These are phyloP conservation scores for Fusarium veterinarium DNA, from an alignment of 2,329 filamentous ascomycete species.

Conservation along the genomic window DNA sequence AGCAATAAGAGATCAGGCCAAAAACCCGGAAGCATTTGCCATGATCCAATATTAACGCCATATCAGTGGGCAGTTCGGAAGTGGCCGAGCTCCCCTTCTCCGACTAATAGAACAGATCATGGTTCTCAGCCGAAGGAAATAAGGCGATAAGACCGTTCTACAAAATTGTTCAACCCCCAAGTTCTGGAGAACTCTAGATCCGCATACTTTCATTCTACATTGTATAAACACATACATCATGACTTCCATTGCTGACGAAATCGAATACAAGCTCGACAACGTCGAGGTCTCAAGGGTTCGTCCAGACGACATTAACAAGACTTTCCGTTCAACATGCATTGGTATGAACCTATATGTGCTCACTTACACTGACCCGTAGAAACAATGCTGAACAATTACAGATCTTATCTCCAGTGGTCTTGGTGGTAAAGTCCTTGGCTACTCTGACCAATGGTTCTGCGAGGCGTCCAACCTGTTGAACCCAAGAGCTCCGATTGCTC, in stretches of 20 bases:
- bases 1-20: background rate
- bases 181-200: background rate
- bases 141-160: slow-evolving; percentile 35
- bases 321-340: slow-evolving; percentile 70
- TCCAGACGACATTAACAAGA: slow-evolving; percentile 68
- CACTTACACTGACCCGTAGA: background rate
- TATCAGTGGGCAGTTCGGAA: slow-evolving; percentile 43
- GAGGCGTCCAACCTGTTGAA: slow-evolving; percentile 73
- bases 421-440: slow-evolving; percentile 72
- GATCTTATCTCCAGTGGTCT: slow-evolving; percentile 71
- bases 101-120: slow-evolving; percentile 23
- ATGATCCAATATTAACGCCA: slow-evolving; percentile 16
- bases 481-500: slow-evolving; percentile 70
- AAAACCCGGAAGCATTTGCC: slow-evolving; percentile 11
- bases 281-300: slow-evolving; percentile 62
- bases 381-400: slow-evolving; percentile 45
- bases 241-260: slow-evolving; percentile 56
- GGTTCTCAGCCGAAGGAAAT: slow-evolving; percentile 18
- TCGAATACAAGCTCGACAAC: slow-evolving; percentile 67
- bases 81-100: slow-evolving; percentile 46
- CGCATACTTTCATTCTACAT: background rate
- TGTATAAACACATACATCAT: slow-evolving; percentile 40
- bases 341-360: slow-evolving; percentile 57
- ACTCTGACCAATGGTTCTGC: slow-evolving; percentile 77
- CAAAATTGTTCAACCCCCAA: background rate